Evolutionary conservation across 2,329 filamentous ascomycete species (phyloP).

Genomic region (Penicillium sp.): DNA sequence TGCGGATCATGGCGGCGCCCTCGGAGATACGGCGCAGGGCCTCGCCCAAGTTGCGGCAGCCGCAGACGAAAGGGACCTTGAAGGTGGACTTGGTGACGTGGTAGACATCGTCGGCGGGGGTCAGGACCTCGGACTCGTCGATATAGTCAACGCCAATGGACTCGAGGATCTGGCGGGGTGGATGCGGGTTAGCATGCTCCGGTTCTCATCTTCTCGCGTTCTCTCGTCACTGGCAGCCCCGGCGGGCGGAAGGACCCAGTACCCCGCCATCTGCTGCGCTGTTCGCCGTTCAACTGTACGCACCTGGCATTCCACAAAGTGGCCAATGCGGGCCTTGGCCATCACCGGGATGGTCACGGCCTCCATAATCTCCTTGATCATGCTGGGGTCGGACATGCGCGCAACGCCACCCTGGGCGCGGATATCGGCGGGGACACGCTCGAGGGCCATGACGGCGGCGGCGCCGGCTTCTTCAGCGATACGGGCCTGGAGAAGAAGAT

Average conservation of each 20-base stretch:
- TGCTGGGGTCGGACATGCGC: conserved; percentile 90
- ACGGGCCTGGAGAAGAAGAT: conserved; percentile 61
- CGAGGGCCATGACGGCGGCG: conserved; percentile 95
- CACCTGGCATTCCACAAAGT: conserved; percentile 93
- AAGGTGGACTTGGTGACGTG: conserved; percentile 88
- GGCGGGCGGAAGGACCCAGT: not conserved
- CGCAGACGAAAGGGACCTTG: conserved; percentile 89
- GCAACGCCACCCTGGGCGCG: conserved; percentile 87
- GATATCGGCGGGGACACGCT: conserved; percentile 96
- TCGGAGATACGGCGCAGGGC: conserved; percentile 86
- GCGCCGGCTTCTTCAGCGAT: conserved; percentile 97
- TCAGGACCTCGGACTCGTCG: conserved; percentile 96
- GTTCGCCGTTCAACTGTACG: conserved; percentile 13
- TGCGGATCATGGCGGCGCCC: conserved; percentile 97
- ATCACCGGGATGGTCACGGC: conserved; percentile 97
- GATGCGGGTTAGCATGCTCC: not conserved
- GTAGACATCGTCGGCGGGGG: conserved; percentile 83
- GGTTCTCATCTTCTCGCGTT: too few species aligned
- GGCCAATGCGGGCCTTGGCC: conserved; percentile 96
- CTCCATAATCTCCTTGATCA: conserved; percentile 94
- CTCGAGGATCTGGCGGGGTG: conserved; percentile 71
- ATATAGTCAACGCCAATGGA: conserved; percentile 95
- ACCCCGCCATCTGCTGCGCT: not conserved
- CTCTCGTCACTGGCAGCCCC: too few species aligned
- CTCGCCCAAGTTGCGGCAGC: conserved; percentile 90